Base-by-base conservation (phyloP, 2,329 filamentous ascomycete species). In the Botrytis deweyae region DNA sequence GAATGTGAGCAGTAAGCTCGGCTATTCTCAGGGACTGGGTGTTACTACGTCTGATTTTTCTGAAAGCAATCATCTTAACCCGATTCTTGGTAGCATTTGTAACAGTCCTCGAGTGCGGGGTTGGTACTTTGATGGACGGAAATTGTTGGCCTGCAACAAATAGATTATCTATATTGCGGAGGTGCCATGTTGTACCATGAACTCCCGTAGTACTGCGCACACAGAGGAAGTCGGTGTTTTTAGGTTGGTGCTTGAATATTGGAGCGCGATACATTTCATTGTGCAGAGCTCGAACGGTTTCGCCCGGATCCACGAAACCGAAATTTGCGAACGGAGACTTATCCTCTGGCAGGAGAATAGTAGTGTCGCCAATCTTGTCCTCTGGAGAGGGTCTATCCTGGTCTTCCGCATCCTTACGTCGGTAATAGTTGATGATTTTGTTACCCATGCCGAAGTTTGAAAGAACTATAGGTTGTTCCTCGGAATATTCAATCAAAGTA, bases 371-470 rank as follows among this genome's bases (percentile, higher is more conserved):
- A 75, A 99, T 88, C 6, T 97, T 94, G 64, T 87, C 86, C n/a
- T 80, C 78, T 38, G 77, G 79, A 66, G 81, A 79, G 14, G 74
- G 87, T 82, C 84, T 79, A 12, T 82, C 81, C 44, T 79, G 76
- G 49, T 88, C 88, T 61, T 87, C 86, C 59, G 88, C 89, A 80
- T 94, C 92, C 79, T 94, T 94, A 74, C 95, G 90, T 58, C 94
- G 92, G 81, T 98, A 98, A 83, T 98, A 99, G 82, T 99, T 98
- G 85, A 98, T 94, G 74, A 99, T 88, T 71, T 94, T 92, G 82
- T 92, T 97, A 70, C 95, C 95, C 96, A 99, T 99, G 77, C 95
- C 96, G 80, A 98, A 97, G 81, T 97, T 98, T 62, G 95, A 98
- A 75, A 99, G 85, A 74, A 97, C 94, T 16, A 92, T 92, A 0